Percentiles rank a stretch among this genome's conserved stretches.
phyloP scores from a whole-genome alignment of 2,329 filamentous ascomycete genomes.

The Mycocentrospora acerina region DNA sequence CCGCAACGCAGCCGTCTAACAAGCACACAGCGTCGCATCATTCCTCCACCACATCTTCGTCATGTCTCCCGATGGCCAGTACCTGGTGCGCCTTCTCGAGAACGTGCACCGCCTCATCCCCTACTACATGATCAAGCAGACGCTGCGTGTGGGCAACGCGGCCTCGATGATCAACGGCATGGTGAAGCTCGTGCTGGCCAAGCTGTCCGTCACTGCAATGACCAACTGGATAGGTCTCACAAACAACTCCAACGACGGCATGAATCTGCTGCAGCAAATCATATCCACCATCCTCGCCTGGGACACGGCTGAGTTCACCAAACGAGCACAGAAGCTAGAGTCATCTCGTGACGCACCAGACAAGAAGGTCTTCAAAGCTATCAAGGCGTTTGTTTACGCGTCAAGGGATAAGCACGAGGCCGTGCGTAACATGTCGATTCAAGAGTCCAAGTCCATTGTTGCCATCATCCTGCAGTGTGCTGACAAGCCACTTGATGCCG shows the following conservation, averaged over 20 bases:
- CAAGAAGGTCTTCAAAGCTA: slow-evolving; percentile 62
- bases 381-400: slow-evolving; percentile 60
- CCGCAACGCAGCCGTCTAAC: slow-evolving; percentile 1
- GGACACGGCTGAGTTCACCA: slow-evolving; percentile 71
- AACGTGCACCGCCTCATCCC: slow-evolving; percentile 71
- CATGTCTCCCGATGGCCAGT: slow-evolving; percentile 72
- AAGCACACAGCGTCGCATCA: slow-evolving; percentile 64
- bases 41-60: slow-evolving; percentile 74
- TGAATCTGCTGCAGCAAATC: slow-evolving; percentile 78
- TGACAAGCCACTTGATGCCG: slow-evolving; percentile 45
- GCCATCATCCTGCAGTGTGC: slow-evolving; percentile 62
- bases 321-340: slow-evolving; percentile 65
- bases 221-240: slow-evolving; percentile 80
- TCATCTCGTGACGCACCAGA: slow-evolving; percentile 59
- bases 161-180: slow-evolving; percentile 80
- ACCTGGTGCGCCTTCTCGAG: slow-evolving; percentile 69
- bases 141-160: slow-evolving; percentile 73
- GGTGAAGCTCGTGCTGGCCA: slow-evolving; percentile 72
- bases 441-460: slow-evolving; percentile 63
- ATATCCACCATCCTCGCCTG: slow-evolving; percentile 71
- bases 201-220: slow-evolving; percentile 70
- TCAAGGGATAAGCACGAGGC: slow-evolving; percentile 60
- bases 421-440: slow-evolving; percentile 57
- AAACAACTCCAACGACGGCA: slow-evolving; percentile 70
- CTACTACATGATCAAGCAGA: slow-evolving; percentile 71